These are phyloP conservation scores for Aquilaria sinensis DNA, from an alignment of 345 rosid species.

Conservation along the genomic window DNA sequence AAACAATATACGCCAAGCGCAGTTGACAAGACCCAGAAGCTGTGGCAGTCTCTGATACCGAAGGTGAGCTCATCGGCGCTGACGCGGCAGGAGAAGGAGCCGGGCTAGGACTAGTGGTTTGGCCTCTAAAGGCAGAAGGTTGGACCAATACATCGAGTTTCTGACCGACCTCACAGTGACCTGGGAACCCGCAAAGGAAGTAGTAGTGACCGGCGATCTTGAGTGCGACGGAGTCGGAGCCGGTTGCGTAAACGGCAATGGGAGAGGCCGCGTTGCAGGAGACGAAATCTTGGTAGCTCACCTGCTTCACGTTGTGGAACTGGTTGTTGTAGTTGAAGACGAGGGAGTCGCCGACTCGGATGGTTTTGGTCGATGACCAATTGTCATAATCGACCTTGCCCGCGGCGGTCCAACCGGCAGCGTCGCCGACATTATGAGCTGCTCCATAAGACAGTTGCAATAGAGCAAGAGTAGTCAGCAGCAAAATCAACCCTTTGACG, in stretches of 20 bases:
- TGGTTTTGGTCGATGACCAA: constrained; percentile 23
- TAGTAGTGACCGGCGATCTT: constrained; percentile 26
- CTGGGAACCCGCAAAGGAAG: constrained; percentile 29
- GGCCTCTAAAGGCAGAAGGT: no score
- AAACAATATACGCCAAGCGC: no score
- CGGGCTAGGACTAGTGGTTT: no score
- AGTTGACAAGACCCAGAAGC: no score
- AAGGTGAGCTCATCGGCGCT: no score
- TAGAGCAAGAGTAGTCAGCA: not conserved
- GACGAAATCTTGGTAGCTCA: no score
- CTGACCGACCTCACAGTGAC: constrained; percentile 32
- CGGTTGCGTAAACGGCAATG: constrained; percentile 21
- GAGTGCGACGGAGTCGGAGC: constrained; percentile 26
- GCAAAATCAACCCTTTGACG: not conserved
- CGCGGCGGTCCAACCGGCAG: constrained; percentile 15
- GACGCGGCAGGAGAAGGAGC: no score
- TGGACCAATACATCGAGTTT: constrained; percentile 22
- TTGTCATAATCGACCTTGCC: constrained; percentile 14
- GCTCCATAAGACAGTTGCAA: constrained; percentile 4
- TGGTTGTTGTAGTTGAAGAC: no score
- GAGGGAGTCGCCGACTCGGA: constrained; percentile 4
- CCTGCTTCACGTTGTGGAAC: no score
- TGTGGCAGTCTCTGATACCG: no score
- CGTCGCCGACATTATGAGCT: constrained; percentile 15
- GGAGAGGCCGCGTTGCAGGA: not conserved